These are phyloP conservation scores for Lotmaria passim DNA, from an alignment of 208 protist species.

Conservation along the genomic window DNA sequence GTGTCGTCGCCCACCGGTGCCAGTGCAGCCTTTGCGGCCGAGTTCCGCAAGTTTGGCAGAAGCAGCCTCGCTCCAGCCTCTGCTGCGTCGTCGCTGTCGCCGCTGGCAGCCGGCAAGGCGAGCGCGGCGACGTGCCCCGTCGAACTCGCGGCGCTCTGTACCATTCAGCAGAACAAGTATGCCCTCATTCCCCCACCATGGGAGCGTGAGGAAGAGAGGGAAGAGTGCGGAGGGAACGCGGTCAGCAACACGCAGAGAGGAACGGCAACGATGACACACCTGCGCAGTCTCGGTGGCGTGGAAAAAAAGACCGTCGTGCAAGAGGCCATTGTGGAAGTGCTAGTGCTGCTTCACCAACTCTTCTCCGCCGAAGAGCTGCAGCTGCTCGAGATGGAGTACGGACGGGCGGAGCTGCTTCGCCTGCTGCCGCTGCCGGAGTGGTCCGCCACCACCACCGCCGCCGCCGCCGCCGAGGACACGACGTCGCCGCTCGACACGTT, in stretches of 20 bases:
- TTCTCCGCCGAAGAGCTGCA: constrained; percentile 60
- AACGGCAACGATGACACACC: constrained; percentile 6
- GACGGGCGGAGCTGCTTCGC: constrained; percentile 38
- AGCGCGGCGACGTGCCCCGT: not conserved
- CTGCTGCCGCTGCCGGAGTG: constrained; percentile 34
- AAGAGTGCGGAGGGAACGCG: not conserved
- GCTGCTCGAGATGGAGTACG: constrained; percentile 61
- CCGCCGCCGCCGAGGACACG: constrained; percentile 2
- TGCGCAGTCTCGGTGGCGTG: constrained; percentile 15
- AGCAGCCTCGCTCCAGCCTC: not conserved
- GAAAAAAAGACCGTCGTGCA: constrained; percentile 19
- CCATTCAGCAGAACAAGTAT: constrained; percentile 44
- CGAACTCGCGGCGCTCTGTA: constrained; percentile 12
- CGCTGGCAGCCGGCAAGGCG: constrained; percentile 9
- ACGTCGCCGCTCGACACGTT: constrained; percentile 12
- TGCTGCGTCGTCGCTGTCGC: not conserved
- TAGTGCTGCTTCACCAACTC: constrained; percentile 47
- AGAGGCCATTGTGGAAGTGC: constrained; percentile 27
- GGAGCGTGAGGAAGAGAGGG: constrained; percentile 33
- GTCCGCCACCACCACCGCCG: not conserved
- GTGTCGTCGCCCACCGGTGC: not conserved
- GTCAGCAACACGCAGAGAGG: not conserved
- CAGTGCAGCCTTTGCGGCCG: not conserved
- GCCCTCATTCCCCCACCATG: constrained; percentile 65
- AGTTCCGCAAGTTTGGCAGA: not conserved